A percentile compares a stretch with the other conserved stretches of the same genome.
These are phyloP conservation scores for Globisporangium sylvaticum DNA, from an alignment of 352 stramenopile genomes.

Conservation along the genomic window DNA sequence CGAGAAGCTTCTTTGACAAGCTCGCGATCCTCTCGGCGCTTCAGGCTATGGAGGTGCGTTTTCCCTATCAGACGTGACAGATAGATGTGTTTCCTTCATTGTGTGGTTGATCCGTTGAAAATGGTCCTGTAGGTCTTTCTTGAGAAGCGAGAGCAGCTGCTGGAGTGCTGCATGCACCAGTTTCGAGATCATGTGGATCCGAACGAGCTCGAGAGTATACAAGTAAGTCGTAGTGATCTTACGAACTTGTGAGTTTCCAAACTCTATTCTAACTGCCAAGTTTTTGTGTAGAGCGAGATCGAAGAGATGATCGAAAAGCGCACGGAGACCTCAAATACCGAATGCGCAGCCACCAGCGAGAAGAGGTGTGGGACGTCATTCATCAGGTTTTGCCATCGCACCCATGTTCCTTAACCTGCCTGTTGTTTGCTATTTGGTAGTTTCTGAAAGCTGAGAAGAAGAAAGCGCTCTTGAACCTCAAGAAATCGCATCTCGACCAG, in stretches of 20 bases:
- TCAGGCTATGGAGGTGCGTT: conserved; percentile 27
- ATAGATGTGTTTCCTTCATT: neutral
- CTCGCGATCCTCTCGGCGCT: conserved; percentile 28
- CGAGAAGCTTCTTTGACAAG: conserved; percentile 43
- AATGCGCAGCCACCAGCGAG: conserved; percentile 17
- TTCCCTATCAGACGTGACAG: neutral
- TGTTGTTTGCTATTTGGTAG: neutral
- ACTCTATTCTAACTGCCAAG: neutral
- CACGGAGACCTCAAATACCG: conserved; percentile 19
- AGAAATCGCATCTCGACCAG: conserved; percentile 28
- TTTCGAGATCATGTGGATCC: conserved; percentile 13
- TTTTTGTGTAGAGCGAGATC: conserved; percentile 19
- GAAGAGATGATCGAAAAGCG: conserved; percentile 16
- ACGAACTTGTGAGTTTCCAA: neutral
- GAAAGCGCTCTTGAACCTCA: conserved; percentile 21
- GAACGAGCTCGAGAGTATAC: conserved; percentile 21
- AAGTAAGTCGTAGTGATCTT: conserved; percentile 1
- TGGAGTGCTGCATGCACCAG: conserved; percentile 28
- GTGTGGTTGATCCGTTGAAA: neutral
- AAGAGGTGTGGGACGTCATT: conserved; percentile 23
- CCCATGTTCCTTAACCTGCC: neutral
- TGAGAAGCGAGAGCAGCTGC: conserved; percentile 23
- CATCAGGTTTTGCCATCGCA: neutral
- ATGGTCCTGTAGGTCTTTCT: conserved; percentile 20
- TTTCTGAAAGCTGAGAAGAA: conserved; percentile 20